These are phyloP conservation scores for Sporisorium graminicola DNA, from an alignment of 1,284 basidiomycete species.

Conservation along the genomic window DNA sequence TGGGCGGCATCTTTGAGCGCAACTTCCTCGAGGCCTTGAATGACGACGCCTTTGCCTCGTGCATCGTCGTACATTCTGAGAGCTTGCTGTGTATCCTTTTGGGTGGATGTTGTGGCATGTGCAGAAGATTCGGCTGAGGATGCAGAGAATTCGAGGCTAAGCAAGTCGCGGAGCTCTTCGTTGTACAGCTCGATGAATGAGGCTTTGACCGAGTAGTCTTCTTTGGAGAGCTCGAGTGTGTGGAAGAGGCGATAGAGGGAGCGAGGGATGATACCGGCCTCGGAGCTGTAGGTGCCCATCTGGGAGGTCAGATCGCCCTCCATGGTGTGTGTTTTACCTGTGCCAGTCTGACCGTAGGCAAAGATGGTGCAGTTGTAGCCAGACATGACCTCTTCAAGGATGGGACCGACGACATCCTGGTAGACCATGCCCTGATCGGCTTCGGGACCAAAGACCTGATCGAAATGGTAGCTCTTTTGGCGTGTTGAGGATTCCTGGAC, in stretches of 20 bases:
- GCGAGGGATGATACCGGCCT: constrained; percentile 98
- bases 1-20: constrained; percentile 85
- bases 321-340: constrained; percentile 88
- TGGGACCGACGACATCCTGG: constrained; percentile 89
- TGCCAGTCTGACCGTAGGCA: constrained; percentile 98
- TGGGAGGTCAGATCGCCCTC: constrained; percentile 68
- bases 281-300: constrained; percentile 85
- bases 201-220: constrained; percentile 91
- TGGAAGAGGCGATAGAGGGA: constrained; percentile 92
- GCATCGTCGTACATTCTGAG: constrained; percentile 86
- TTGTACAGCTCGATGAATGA: constrained; percentile 99
- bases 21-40: constrained; percentile 94
- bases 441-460: constrained; percentile 87
- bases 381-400: constrained; percentile 90
- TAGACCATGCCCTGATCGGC: constrained; percentile 96
- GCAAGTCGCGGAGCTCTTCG: constrained; percentile 81
- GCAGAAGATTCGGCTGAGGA: constrained; percentile 15
- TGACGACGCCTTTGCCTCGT: constrained; percentile 80
- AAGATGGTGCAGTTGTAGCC: constrained; percentile 99
- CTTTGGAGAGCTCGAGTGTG: constrained; percentile 78
- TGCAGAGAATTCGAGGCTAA: constrained; percentile 73
- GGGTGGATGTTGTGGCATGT: neutral
- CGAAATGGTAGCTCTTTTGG: constrained; percentile 67
- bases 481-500: constrained; percentile 47
- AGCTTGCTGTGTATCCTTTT: constrained; percentile 27